A percentile compares a stretch with the other conserved stretches of the same genome.
phyloP scores from a whole-genome alignment of 805 yeast genomes.

The Lachancea thermotolerans region DNA sequence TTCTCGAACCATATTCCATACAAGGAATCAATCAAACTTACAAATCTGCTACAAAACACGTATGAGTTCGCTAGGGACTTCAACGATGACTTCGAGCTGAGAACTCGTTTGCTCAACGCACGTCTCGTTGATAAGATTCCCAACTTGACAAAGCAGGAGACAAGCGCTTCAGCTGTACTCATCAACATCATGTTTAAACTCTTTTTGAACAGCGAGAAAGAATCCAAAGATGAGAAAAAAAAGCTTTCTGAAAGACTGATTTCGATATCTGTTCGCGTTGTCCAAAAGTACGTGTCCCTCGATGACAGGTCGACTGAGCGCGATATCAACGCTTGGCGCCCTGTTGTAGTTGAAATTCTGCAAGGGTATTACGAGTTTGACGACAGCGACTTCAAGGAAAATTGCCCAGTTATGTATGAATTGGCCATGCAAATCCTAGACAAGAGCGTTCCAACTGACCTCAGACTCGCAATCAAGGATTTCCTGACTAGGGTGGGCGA shows the following conservation, averaged over 20 bases:
- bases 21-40: slow-evolving; percentile 50
- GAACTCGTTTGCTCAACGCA: slow-evolving; percentile 85
- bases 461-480: slow-evolving; percentile 52
- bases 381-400: slow-evolving; percentile 56
- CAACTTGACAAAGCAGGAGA: slow-evolving; percentile 84
- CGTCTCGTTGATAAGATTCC: slow-evolving; percentile 92
- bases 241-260: slow-evolving; percentile 41
- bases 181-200: slow-evolving; percentile 73
- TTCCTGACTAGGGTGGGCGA: slow-evolving; percentile 55
- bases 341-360: slow-evolving; percentile 82
- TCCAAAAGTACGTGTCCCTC: slow-evolving; percentile 60
- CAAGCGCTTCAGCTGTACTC: slow-evolving; percentile 81
- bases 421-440: slow-evolving; percentile 53
- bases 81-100: slow-evolving; percentile 79
- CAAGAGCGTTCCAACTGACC: slow-evolving; percentile 53
- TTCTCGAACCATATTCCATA: slow-evolving; percentile 70
- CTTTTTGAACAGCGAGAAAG: slow-evolving; percentile 36
- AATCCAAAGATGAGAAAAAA: slow-evolving; percentile 42
- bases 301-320: slow-evolving; percentile 73
- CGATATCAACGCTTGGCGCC: slow-evolving; percentile 80
- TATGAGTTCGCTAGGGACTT: slow-evolving; percentile 80
- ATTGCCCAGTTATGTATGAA: slow-evolving; percentile 55
- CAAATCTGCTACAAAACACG: slow-evolving; percentile 56
- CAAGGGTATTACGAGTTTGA: slow-evolving; percentile 77
- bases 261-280: slow-evolving; percentile 65